Percentiles rank a stretch among this genome's conserved stretches.
phyloP scores from a whole-genome alignment of 352 stramenopile genomes.

The Globisporangium cederbergense region DNA sequence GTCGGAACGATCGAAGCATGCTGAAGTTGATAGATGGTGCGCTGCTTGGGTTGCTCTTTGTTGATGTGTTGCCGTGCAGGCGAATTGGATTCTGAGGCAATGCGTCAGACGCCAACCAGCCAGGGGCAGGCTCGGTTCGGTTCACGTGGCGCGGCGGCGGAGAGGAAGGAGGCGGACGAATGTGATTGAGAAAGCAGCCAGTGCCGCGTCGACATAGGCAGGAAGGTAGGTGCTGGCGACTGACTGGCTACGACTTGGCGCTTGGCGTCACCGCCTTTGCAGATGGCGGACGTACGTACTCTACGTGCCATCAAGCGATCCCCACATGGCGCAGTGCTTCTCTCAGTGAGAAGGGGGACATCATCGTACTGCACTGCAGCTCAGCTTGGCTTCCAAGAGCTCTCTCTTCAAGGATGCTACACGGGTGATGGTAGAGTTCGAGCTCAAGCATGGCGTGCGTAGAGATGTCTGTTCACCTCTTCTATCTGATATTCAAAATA shows the following conservation, averaged over 20 bases:
- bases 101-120: background rate
- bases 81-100: slow-evolving; percentile 1
- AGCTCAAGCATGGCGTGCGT: background rate
- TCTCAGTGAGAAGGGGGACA: too few relatives aligned
- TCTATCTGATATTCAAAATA: background rate
- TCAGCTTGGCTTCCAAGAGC: background rate
- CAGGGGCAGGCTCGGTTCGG: background rate
- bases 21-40: background rate
- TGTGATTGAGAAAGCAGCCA: background rate
- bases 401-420: background rate
- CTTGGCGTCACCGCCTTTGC: background rate
- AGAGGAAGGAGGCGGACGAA: background rate
- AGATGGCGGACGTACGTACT: background rate
- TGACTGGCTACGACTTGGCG: slow-evolving; percentile 2
- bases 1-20: slow-evolving; percentile 1
- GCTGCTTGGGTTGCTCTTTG: background rate
- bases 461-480: background rate
- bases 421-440: background rate
- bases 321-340: background rate
- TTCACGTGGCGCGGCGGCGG: background rate
- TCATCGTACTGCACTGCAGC: background rate
- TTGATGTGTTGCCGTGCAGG: background rate
- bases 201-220: background rate
- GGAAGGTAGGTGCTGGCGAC: too few relatives aligned
- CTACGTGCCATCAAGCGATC: slow-evolving; percentile 1